Percentiles rank a stretch among this genome's conserved stretches.
phyloP scores from a whole-genome alignment of 306 rosid species.

The Alnus glutinosa region DNA sequence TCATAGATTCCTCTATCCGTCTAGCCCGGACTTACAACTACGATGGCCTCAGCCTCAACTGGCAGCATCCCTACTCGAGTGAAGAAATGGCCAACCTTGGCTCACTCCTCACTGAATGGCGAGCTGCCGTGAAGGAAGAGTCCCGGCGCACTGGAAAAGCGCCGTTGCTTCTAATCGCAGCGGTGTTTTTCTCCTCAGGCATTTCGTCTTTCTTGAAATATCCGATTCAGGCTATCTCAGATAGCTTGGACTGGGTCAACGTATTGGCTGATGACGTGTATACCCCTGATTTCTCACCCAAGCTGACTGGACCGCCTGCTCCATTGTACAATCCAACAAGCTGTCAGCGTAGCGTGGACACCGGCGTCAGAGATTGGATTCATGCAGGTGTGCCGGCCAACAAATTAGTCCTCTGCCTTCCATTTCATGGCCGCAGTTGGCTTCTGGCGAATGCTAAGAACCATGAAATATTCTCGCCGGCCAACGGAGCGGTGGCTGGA shows the following conservation, averaged over 20 bases:
- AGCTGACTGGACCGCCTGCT: slow-evolving; percentile 28
- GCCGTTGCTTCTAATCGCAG: neutral
- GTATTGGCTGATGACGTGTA: slow-evolving; percentile 41
- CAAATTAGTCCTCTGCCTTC: slow-evolving; percentile 32
- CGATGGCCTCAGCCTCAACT: slow-evolving; percentile 43
- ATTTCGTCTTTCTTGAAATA: neutral
- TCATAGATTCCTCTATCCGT: slow-evolving; percentile 51
- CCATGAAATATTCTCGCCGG: slow-evolving; percentile 25
- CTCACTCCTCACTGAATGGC: slow-evolving; percentile 38
- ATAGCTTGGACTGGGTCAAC: slow-evolving; percentile 38
- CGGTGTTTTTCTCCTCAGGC: neutral
- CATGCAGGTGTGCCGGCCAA: slow-evolving; percentile 18
- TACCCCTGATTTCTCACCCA: slow-evolving; percentile 26
- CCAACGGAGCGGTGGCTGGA: slow-evolving; percentile 20
- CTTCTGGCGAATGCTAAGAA: neutral
- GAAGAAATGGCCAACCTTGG: slow-evolving; percentile 39
- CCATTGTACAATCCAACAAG: slow-evolving; percentile 14
- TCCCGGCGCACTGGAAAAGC: neutral
- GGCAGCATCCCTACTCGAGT: slow-evolving; percentile 32
- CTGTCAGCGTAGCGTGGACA: neutral
- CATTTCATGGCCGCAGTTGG: slow-evolving; percentile 41
- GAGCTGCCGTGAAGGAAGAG: slow-evolving; percentile 31
- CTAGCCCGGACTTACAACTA: slow-evolving; percentile 30
- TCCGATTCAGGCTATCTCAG: no score
- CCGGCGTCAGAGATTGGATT: slow-evolving; percentile 18